A percentile compares a stretch with the other conserved stretches of the same genome.
phyloP scores from a whole-genome alignment of 2,329 filamentous ascomycete species.

The Apiospora hydei region DNA sequence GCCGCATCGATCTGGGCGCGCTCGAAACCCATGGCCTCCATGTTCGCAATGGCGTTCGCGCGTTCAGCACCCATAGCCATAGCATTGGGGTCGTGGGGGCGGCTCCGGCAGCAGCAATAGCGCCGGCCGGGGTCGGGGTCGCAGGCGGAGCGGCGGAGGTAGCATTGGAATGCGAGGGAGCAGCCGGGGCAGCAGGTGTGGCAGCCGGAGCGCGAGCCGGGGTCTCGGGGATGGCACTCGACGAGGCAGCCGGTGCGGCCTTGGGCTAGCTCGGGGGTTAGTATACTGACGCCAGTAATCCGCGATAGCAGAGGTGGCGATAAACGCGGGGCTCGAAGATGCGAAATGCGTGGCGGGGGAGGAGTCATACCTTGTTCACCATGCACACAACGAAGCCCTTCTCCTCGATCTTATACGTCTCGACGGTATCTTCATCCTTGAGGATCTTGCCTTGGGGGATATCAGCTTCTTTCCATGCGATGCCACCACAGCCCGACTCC shows the following conservation, averaged over 20 bases:
- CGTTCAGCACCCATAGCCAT: constrained; percentile 86
- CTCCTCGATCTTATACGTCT: constrained; percentile 98
- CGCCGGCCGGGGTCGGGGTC: constrained; percentile 63
- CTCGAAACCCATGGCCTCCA: constrained; percentile 98
- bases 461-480: constrained; percentile 1
- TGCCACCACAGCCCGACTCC: neutral
- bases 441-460: constrained; percentile 86
- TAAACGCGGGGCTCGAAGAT: constrained; percentile 12
- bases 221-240: constrained; percentile 67
- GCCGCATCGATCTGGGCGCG: constrained; percentile 88
- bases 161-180: constrained; percentile 56
- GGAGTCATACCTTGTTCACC: constrained; percentile 81
- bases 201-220: constrained; percentile 62
- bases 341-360: neutral
- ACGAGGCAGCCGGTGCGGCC: constrained; percentile 61
- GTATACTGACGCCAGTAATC: neutral
- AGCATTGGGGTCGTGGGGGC: constrained; percentile 71
- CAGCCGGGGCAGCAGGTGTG: constrained; percentile 57
- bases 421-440: constrained; percentile 95
- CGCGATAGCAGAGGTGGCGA: neutral
- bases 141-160: constrained; percentile 56
- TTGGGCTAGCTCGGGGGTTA: constrained; percentile 70
- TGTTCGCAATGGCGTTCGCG: constrained; percentile 82
- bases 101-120: constrained; percentile 43
- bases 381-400: constrained; percentile 99